Evolutionary conservation across 2,329 filamentous ascomycete species (phyloP), one percentile per base, ranked within the genome.

Genomic region (Fusarium sp.): DNA sequence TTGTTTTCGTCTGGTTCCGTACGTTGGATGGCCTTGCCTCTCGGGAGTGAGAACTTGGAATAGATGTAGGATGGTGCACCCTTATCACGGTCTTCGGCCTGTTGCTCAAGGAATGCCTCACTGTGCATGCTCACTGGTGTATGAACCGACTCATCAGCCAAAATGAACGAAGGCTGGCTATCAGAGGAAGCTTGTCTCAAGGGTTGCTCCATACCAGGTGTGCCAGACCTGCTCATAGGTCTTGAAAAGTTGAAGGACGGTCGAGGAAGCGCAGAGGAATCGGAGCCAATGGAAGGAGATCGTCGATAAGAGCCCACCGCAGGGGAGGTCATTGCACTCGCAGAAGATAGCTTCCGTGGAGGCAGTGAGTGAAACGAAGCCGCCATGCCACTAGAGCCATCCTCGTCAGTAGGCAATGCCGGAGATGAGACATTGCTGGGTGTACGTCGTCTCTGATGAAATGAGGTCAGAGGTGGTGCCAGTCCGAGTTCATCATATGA

Each of bases 221-320:
- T 91, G 70, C 90, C 90, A 69, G 91, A 89, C 79, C 92, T 88
- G 81, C 96, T 98, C 69, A 97, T 84, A 1, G 96, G 96, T 48
- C 96, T 90, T 2, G 96, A 98, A 81, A 98, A 98, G 83, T 99
- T 98, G 83, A 97, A 96, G 0, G 93, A 90, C 2, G 94, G 93
- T 22, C 92, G 89, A 18, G 92, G 90, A 41, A 95, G 79, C 15
- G 88, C 87, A 5, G 95, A 97, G 57, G 90, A 89, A 70, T 98
- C 94, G 3, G 96, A 98, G 70, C 91, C 91, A 42, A 94, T 88
- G 0, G 96, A 98, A 5, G 95, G 94, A 2, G 95, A 97, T 78
- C 95, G 89, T 66, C 91, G 89, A 77, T 92, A 89, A 35, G 90
- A 86, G 22, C 89, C 87, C 66, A 88, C 82, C 58, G 86, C 88